A percentile compares a stretch with the other conserved stretches of the same genome.
Evolutionary conservation across 208 protist genomes (phyloP).

Genomic region (Trypanosoma melophagium): DNA sequence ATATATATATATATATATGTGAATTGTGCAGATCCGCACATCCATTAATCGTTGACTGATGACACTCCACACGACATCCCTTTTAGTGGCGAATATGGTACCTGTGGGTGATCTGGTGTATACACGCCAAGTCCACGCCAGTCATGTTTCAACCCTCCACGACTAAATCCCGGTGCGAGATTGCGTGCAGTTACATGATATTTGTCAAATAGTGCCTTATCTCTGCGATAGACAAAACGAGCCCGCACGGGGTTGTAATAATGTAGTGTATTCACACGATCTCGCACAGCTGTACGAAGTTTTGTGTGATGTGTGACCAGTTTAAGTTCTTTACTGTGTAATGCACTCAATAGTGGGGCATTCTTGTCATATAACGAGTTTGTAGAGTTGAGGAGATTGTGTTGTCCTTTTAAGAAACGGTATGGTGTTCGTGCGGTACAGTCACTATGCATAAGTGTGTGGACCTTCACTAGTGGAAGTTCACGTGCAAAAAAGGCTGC

Average conservation of each 20-base stretch:
- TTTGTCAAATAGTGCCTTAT: slow-evolving; percentile 88
- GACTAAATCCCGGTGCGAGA: slow-evolving; percentile 79
- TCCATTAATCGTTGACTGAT: neutral
- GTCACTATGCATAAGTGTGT: slow-evolving; percentile 60
- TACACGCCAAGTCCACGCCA: slow-evolving; percentile 81
- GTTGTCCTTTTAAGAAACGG: slow-evolving; percentile 60
- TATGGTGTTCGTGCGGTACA: slow-evolving; percentile 60
- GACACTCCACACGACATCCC: neutral
- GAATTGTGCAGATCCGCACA: neutral
- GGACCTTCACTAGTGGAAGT: slow-evolving; percentile 76
- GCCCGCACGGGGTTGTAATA: slow-evolving; percentile 61
- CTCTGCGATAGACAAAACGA: slow-evolving; percentile 83
- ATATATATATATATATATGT: slow-evolving; percentile 9
- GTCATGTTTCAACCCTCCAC: slow-evolving; percentile 69
- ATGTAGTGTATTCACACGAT: slow-evolving; percentile 54
- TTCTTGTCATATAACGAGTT: slow-evolving; percentile 55
- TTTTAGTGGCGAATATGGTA: slow-evolving; percentile 44
- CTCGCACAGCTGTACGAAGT: slow-evolving; percentile 49
- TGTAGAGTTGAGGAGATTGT: slow-evolving; percentile 40
- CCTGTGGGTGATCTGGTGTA: slow-evolving; percentile 85
- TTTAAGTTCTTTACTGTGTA: slow-evolving; percentile 71
- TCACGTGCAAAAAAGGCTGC: slow-evolving; percentile 77
- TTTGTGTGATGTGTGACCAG: slow-evolving; percentile 56
- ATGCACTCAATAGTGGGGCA: slow-evolving; percentile 54
- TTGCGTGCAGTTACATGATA: slow-evolving; percentile 81